Base-by-base conservation (phyloP, 2,329 filamentous ascomycete genomes). In the Parasarocladium wereldwijsianum region DNA sequence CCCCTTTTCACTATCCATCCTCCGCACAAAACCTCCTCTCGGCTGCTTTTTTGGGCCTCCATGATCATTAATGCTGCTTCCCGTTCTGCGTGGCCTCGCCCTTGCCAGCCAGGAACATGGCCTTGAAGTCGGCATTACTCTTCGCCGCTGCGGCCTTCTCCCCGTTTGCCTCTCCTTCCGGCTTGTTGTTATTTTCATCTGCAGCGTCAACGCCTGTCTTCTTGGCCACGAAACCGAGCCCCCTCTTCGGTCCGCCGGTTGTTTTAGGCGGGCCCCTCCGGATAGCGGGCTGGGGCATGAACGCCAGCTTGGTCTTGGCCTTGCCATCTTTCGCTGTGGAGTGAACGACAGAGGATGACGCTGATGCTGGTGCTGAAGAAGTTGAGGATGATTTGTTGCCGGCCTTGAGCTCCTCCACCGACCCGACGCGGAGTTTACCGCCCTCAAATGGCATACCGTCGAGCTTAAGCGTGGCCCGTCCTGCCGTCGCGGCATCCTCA, bases 401-500 rank as follows among this genome's bases (percentile, higher is more conserved):
- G 2, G 50, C 57, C 40, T 61, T 68, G 29, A 78, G 50, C 34
- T 76, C 66, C 10, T 62, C 58, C 14, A 65, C 45, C 3, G 59
- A 56, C 6, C 70, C 74, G 0, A 63, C 69, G 11, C 60, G 62
- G 15, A 79, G 52, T 33, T 55, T 65, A 20, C 58, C 55, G 3
- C 62, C 66, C 26, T 59, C 63, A 25, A 77, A 64, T 29, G 70
- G 62, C 30, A 60, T 44, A 5, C 67, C 67, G 24, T 71, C 61
- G 3, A 79, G 54, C 16, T 59, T 60, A 6, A 79, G 46, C n/a
- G 70, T 61, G 1, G 79, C 80, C 44, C 70, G 79, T 16, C 86
- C 86, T 0, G 80, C 80, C 20, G 74, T 66, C 3, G 72, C 62
- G 3, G 76, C 64, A 29, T 82, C 72, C 3, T 59, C 58, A 43